phyloP scores from a whole-genome alignment of 352 stramenopile species.

The Pythium dissotocum region DNA sequence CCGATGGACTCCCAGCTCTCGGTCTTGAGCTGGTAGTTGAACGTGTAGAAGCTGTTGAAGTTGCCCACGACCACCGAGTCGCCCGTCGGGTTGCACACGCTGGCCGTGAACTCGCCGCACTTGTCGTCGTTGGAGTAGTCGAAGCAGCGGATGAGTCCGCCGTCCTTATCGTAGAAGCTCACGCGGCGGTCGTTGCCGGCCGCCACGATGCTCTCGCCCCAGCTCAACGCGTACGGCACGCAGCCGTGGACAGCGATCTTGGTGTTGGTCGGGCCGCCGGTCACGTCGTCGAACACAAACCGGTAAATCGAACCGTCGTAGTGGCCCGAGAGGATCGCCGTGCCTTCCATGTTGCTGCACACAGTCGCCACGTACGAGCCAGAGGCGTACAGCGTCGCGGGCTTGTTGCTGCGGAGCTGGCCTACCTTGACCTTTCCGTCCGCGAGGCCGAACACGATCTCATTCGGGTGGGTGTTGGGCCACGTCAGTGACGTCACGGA shows the following conservation, averaged over 20 bases:
- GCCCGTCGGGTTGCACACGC: conserved; percentile 89
- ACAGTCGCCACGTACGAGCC: conserved; percentile 84
- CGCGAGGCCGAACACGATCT: conserved; percentile 93
- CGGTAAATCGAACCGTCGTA: conserved; percentile 92
- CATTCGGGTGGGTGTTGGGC: conserved; percentile 89
- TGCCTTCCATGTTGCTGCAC: conserved; percentile 87
- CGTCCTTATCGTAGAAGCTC: conserved; percentile 91
- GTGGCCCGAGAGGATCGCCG: conserved; percentile 88
- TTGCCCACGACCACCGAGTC: conserved; percentile 93
- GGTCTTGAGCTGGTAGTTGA: conserved; percentile 83
- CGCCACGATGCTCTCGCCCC: conserved; percentile 89
- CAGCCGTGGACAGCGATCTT: conserved; percentile 90
- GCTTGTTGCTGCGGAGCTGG: conserved; percentile 93
- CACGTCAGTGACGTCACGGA: conserved; percentile 90
- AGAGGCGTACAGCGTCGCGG: conserved; percentile 85
- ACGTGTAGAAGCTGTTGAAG: conserved; percentile 93
- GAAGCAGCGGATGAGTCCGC: conserved; percentile 82
- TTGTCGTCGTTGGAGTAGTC: conserved; percentile 89
- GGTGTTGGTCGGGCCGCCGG: conserved; percentile 71
- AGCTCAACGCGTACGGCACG: conserved; percentile 90
- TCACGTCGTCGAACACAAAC: conserved; percentile 91
- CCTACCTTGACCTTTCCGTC: conserved; percentile 95
- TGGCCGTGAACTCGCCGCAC: conserved; percentile 79
- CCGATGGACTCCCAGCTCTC: conserved; percentile 81
- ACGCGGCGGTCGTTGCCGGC: conserved; percentile 91